phyloP scores from a whole-genome alignment of 768 basidiomycete genomes.

The Lactarius trivialis region DNA sequence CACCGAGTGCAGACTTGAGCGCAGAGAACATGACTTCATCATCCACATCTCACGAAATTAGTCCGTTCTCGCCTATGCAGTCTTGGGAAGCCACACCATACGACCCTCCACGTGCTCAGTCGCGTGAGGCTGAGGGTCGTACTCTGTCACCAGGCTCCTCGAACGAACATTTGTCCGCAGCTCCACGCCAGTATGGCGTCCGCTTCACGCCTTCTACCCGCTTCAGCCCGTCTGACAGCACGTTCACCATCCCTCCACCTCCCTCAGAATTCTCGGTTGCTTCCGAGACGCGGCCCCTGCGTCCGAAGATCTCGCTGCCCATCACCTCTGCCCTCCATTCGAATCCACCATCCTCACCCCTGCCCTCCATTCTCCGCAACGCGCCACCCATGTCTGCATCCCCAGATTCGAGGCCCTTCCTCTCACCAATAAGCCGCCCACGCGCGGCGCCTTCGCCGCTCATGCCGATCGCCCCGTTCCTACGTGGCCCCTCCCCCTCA shows the following conservation, averaged over 20 bases:
- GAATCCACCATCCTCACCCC: background rate
- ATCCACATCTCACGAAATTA: conserved; percentile 3
- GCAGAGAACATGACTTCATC: background rate
- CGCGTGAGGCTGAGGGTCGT: background rate
- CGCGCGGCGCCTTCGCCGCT: conserved; percentile 4
- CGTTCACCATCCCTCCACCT: background rate
- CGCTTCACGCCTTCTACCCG: conserved; percentile 20
- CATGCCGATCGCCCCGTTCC: conserved; percentile 1
- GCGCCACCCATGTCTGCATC: background rate
- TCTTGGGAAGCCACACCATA: background rate
- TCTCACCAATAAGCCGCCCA: background rate
- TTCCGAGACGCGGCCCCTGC: background rate
- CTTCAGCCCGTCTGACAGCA: conserved; percentile 2
- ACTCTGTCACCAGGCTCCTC: background rate
- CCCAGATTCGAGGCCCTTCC: background rate
- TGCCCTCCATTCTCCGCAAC: background rate
- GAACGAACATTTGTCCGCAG: background rate
- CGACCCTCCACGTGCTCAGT: background rate
- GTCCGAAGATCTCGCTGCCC: conserved; percentile 7
- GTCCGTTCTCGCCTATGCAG: background rate
- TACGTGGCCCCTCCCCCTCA: conserved; percentile 3
- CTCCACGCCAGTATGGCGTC: background rate
- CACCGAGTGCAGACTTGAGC: background rate
- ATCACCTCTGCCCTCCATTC: background rate
- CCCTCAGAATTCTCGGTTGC: background rate